Evolutionary conservation across 1,139 yeast genomes (phyloP).

Genomic region (Pichia sp.): DNA sequence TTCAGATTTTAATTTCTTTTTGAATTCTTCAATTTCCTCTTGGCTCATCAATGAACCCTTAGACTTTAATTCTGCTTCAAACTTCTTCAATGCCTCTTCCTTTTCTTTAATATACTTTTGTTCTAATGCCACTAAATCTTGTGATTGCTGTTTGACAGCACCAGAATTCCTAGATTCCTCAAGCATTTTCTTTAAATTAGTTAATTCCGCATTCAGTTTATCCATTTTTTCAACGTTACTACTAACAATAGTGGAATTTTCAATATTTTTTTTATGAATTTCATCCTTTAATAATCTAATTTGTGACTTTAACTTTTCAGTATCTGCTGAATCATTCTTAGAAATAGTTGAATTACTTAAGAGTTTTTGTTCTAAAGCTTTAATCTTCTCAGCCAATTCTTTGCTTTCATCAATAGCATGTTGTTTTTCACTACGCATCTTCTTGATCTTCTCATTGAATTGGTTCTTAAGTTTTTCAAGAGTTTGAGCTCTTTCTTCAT

Average conservation of each 20-base stretch:
- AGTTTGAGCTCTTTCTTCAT: constrained; percentile 14
- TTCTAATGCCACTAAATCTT: constrained; percentile 13
- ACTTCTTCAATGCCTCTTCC: constrained; percentile 19
- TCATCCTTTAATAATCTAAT: constrained; percentile 14
- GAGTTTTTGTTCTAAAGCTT: constrained; percentile 15
- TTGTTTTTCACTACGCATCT: constrained; percentile 20
- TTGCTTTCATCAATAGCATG: constrained; percentile 19
- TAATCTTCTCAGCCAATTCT: constrained; percentile 14
- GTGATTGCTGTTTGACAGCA: constrained; percentile 2
- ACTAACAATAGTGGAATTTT: constrained; percentile 4
- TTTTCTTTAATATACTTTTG: constrained; percentile 20
- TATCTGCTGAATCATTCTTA: constrained; percentile 9
- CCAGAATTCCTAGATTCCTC: constrained; percentile 9
- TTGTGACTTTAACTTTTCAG: constrained; percentile 14
- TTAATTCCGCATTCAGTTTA: constrained; percentile 16
- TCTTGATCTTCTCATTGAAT: constrained; percentile 27
- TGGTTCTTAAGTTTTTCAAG: constrained; percentile 25
- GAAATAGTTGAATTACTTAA: background rate
- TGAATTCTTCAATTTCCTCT: constrained; percentile 22
- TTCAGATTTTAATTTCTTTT: constrained; percentile 21
- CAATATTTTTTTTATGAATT: constrained; percentile 13
- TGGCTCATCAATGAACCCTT: background rate
- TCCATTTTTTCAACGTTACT: constrained; percentile 12
- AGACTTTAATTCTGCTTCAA: constrained; percentile 17
- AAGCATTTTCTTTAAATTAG: constrained; percentile 18